A percentile compares a stretch with the other conserved stretches of the same genome.
Evolutionary conservation across 768 basidiomycete species (phyloP).

Genomic region (Termitomyces sp.): DNA sequence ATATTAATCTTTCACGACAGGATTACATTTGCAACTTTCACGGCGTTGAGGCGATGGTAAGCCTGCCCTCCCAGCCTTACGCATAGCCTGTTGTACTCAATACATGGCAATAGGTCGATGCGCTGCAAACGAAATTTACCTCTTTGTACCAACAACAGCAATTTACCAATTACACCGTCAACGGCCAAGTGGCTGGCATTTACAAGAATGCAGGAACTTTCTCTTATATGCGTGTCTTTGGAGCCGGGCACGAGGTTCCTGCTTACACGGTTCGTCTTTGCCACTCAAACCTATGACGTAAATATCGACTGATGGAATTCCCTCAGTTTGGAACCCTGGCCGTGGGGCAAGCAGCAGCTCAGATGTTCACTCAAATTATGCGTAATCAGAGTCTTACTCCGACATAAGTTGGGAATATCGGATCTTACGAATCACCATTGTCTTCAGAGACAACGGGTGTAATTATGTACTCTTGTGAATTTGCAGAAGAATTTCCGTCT

Average conservation of each 20-base stretch:
- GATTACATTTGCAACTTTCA: constrained; percentile 54
- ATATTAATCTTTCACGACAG: constrained; percentile 17
- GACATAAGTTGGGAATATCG: constrained; percentile 5
- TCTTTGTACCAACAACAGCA: constrained; percentile 36
- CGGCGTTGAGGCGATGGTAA: constrained; percentile 58
- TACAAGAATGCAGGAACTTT: constrained; percentile 59
- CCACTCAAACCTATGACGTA: not conserved
- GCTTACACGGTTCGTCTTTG: constrained; percentile 35
- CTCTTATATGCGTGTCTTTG: constrained; percentile 52
- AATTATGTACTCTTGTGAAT: not conserved
- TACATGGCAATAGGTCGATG: constrained; percentile 34
- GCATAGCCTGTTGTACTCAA: not conserved
- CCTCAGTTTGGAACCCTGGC: constrained; percentile 31
- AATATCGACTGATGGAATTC: not conserved
- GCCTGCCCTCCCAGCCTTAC: not conserved
- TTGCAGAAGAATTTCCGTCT: too few relatives aligned
- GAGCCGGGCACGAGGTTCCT: constrained; percentile 47
- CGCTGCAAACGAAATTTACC: constrained; percentile 44
- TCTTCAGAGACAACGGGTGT: not conserved
- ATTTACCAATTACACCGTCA: constrained; percentile 48
- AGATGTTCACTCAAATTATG: constrained; percentile 44
- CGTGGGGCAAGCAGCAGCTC: constrained; percentile 40
- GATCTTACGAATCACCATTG: not conserved
- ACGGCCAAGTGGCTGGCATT: constrained; percentile 45
- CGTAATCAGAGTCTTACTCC: constrained; percentile 22